Evolutionary conservation across 768 basidiomycete species (phyloP).

Genomic region (Lepiota brunneoincarnata): DNA sequence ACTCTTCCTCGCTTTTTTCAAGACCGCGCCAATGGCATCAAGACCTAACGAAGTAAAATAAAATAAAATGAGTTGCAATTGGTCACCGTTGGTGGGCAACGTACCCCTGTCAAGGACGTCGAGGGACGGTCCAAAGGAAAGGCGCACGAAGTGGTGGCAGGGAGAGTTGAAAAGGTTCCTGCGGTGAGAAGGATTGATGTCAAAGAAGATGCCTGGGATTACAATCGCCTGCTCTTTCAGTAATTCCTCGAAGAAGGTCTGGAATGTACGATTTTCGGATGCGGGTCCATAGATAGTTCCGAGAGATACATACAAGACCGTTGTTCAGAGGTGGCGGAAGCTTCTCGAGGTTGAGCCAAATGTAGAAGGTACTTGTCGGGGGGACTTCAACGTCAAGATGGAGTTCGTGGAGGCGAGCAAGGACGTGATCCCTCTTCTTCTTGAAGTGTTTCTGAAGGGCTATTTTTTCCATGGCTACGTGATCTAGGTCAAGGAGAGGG

Average conservation of each 20-base stretch:
- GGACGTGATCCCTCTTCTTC: slow-evolving; percentile 85
- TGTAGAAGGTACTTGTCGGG: slow-evolving; percentile 86
- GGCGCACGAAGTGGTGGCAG: slow-evolving; percentile 85
- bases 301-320: slow-evolving; percentile 55
- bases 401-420: slow-evolving; percentile 74
- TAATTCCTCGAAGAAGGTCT: slow-evolving; percentile 94
- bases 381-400: slow-evolving; percentile 76
- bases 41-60: slow-evolving; percentile 50
- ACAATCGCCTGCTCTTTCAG: slow-evolving; percentile 89
- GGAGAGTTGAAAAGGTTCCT: slow-evolving; percentile 89
- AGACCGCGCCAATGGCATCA: slow-evolving; percentile 80
- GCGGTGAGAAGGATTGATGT: slow-evolving; percentile 78
- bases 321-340: slow-evolving; percentile 84
- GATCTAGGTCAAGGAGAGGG: slow-evolving; percentile 70
- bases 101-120: slow-evolving; percentile 75
- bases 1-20: slow-evolving; percentile 64
- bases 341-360: slow-evolving; percentile 86
- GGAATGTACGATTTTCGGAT: not conserved
- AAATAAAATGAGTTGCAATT: slow-evolving; percentile 1
- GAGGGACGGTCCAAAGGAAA: slow-evolving; percentile 84
- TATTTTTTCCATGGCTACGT: slow-evolving; percentile 70
- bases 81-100: slow-evolving; percentile 14
- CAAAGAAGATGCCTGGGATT: slow-evolving; percentile 90
- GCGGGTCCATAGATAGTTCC: not conserved
- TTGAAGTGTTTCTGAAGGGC: slow-evolving; percentile 92